Percentiles rank a stretch among this genome's conserved stretches.
Evolutionary conservation across 305 asterid genomes (phyloP).

Genomic region (Ilex paraguariensis): DNA sequence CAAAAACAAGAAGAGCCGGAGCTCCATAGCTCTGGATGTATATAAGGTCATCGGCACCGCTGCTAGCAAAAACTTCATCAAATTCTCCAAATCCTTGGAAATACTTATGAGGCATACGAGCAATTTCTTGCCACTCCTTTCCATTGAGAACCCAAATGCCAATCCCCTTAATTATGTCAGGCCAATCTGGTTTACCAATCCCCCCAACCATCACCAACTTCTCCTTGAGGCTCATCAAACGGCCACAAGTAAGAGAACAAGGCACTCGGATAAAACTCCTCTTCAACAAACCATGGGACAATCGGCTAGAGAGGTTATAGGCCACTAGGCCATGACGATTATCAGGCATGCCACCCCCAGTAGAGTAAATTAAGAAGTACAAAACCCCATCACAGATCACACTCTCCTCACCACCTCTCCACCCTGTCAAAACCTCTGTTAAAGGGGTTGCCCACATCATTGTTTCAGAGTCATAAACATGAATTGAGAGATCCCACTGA

Average conservation of each 20-base stretch:
- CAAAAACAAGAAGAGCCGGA: constrained; percentile 67
- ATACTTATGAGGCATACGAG: constrained; percentile 71
- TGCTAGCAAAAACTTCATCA: constrained; percentile 90
- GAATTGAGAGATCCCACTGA: constrained; percentile 81
- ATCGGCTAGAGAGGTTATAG: constrained; percentile 41
- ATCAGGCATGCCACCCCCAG: constrained; percentile 51
- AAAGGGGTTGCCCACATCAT: constrained; percentile 47
- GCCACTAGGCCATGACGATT: constrained; percentile 66
- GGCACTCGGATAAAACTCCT: constrained; percentile 67
- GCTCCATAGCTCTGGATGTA: constrained; percentile 88
- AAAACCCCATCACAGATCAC: constrained; percentile 68
- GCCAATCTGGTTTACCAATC: constrained; percentile 61
- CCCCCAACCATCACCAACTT: constrained; percentile 89
- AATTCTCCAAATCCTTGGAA: constrained; percentile 92
- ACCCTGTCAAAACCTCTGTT: constrained; percentile 62
- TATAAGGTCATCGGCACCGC: constrained; percentile 63
- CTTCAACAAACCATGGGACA: constrained; percentile 33
- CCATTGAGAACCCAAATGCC: constrained; percentile 72
- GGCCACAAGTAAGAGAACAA: constrained; percentile 77
- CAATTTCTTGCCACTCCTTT: constrained; percentile 67
- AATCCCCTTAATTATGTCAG: constrained; percentile 72
- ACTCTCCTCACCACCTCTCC: constrained; percentile 92
- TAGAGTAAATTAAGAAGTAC: constrained; percentile 67
- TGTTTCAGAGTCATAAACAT: constrained; percentile 54
- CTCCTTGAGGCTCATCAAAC: constrained; percentile 73